Evolutionary conservation across 495 filamentous ascomycete species (phyloP).

Genomic region (Penicillium cinerascens): DNA sequence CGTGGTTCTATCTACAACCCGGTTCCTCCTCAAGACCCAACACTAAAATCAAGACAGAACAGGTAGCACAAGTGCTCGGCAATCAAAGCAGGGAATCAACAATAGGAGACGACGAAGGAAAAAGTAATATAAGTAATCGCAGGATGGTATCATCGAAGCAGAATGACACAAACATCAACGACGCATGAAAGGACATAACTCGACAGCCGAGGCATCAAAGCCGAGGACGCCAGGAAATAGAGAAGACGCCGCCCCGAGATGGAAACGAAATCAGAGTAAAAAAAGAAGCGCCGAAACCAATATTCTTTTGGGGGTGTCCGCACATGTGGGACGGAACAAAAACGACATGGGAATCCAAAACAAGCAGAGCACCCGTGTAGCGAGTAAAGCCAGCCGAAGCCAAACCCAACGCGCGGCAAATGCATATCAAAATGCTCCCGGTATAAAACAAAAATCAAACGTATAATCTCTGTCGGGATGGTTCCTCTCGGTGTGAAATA

Average conservation of each 20-base stretch:
- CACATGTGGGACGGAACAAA: slow-evolving; percentile 10
- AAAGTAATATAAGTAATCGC: slow-evolving; percentile 23
- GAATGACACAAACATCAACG: slow-evolving; percentile 31
- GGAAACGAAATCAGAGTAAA: slow-evolving; percentile 14
- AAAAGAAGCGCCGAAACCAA: slow-evolving; percentile 28
- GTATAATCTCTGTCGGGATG: neutral
- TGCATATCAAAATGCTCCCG: slow-evolving; percentile 28
- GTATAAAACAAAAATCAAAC: slow-evolving; percentile 7
- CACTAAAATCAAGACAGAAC: neutral
- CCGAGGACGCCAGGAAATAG: slow-evolving; percentile 17
- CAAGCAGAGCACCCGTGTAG: slow-evolving; percentile 14
- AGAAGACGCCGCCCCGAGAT: slow-evolving; percentile 29
- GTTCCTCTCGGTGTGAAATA: neutral
- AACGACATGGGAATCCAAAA: slow-evolving; percentile 8
- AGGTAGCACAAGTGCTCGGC: neutral
- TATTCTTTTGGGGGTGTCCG: slow-evolving; percentile 20
- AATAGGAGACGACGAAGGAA: slow-evolving; percentile 2
- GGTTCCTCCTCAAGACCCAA: slow-evolving; percentile 6
- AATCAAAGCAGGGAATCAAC: neutral
- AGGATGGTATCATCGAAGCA: slow-evolving; percentile 46
- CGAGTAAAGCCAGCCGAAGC: slow-evolving; percentile 26
- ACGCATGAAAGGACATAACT: slow-evolving; percentile 5
- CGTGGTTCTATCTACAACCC: neutral
- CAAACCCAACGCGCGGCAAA: slow-evolving; percentile 30
- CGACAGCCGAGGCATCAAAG: slow-evolving; percentile 15